These are phyloP conservation scores for Umbelopsis ramanniana DNA, from an alignment of 192 early-diverging fungal genomes.

Conservation along the genomic window DNA sequence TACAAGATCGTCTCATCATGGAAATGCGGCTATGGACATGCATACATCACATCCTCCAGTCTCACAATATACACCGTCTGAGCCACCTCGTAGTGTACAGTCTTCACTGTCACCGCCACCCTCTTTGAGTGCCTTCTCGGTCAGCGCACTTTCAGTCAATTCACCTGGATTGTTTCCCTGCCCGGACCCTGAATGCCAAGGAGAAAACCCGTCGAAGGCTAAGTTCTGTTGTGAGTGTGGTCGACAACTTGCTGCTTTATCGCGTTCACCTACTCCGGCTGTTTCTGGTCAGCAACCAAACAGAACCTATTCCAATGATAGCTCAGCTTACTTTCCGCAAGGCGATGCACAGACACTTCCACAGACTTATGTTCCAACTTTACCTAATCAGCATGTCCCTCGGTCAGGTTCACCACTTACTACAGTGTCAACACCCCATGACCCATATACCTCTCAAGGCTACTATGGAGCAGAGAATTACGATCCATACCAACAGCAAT, in stretches of 20 bases:
- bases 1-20: background rate
- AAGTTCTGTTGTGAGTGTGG: constrained; percentile 69
- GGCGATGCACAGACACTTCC: background rate
- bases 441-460: constrained; percentile 4
- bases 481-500: constrained; percentile 11
- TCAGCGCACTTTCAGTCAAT: background rate
- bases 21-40: background rate
- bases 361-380: background rate
- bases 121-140: background rate
- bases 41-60: background rate
- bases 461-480: background rate
- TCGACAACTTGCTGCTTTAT: constrained; percentile 45
- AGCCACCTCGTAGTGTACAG: constrained; percentile 5
- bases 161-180: constrained; percentile 32
- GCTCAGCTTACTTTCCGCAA: background rate
- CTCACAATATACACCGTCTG: background rate
- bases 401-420: background rate
- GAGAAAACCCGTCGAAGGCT: constrained; percentile 55
- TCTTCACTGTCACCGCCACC: background rate
- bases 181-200: constrained; percentile 52
- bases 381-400: background rate
- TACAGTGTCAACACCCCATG: background rate
- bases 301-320: background rate
- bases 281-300: background rate
- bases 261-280: constrained; percentile 47